Evolutionary conservation across 2,329 filamentous ascomycete species (phyloP).

Genomic region (Dothideomycetidae sp.): DNA sequence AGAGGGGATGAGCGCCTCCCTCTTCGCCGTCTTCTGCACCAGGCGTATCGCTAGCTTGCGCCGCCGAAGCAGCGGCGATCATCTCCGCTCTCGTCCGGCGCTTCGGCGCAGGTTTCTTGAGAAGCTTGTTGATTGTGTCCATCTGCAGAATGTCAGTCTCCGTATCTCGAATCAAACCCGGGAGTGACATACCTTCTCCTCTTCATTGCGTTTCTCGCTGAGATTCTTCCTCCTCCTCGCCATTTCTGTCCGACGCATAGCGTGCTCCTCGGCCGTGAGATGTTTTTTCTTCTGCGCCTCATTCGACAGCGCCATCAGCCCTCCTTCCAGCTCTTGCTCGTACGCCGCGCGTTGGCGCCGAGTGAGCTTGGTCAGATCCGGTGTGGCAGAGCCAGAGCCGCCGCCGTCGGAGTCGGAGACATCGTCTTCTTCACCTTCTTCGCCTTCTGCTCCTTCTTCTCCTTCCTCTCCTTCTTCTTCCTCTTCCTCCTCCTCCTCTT

Average conservation of each 20-base stretch:
- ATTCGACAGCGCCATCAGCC: constrained; percentile 41
- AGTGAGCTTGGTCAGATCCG: constrained; percentile 52
- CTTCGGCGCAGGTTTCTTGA: constrained; percentile 75
- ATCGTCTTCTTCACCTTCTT: constrained; percentile 26
- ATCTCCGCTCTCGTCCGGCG: constrained; percentile 35
- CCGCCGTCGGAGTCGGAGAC: constrained; percentile 24
- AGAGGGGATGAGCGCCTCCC: constrained; percentile 38
- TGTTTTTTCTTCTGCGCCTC: constrained; percentile 61
- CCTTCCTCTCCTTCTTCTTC: constrained; percentile 28
- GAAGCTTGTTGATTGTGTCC: constrained; percentile 81
- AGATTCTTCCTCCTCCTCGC: constrained; percentile 58
- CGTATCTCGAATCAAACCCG: constrained; percentile 9
- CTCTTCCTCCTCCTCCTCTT: constrained; percentile 21
- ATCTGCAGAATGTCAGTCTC: constrained; percentile 38
- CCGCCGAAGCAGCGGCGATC: constrained; percentile 27
- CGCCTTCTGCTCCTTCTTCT: no score
- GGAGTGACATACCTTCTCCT: constrained; percentile 48
- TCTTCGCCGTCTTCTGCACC: constrained; percentile 28
- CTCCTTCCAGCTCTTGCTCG: constrained; percentile 24
- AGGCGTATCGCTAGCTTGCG: constrained; percentile 31
- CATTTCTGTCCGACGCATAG: constrained; percentile 61
- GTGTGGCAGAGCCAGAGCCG: constrained; percentile 27
- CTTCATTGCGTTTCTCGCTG: constrained; percentile 63
- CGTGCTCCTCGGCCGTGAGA: constrained; percentile 57
- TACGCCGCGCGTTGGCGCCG: constrained; percentile 50